phyloP scores from a whole-genome alignment of 1,139 yeast genomes.

The Blastobotrys niveus region DNA sequence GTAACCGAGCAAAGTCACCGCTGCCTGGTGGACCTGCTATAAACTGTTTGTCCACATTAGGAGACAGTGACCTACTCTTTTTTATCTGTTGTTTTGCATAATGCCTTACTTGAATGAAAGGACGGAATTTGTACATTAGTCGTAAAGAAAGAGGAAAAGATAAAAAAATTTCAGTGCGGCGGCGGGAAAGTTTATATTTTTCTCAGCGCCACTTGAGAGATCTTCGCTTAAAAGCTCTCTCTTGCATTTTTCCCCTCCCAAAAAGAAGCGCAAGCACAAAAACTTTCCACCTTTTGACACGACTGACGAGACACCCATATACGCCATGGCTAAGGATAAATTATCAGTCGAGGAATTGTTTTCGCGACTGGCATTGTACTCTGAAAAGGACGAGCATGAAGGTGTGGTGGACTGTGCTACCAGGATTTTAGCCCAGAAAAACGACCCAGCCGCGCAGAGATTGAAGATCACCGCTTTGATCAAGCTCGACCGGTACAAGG shows the following conservation, averaged over 20 bases:
- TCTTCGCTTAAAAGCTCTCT: no score
- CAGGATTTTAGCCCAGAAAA: slow-evolving; percentile 39
- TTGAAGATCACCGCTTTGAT: slow-evolving; percentile 65
- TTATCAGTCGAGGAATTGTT: slow-evolving; percentile 32
- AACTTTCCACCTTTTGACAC: no score
- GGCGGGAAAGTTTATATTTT: background rate
- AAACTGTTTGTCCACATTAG: slow-evolving; percentile 18
- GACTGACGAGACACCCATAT: no score
- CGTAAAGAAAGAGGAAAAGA: background rate
- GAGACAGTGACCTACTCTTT: slow-evolving; percentile 20
- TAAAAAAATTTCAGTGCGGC: background rate
- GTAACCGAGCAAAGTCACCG: slow-evolving; percentile 34
- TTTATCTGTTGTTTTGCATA: slow-evolving; percentile 8
- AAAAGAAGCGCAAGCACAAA: no score
- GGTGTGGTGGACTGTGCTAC: slow-evolving; percentile 44
- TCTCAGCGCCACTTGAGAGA: no score
- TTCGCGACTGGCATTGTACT: slow-evolving; percentile 43
- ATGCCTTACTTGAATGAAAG: background rate
- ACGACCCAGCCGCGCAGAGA: slow-evolving; percentile 50
- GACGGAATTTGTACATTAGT: background rate
- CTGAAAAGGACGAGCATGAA: slow-evolving; percentile 44
- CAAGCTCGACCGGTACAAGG: slow-evolving; percentile 60
- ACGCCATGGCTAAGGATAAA: slow-evolving; percentile 18
- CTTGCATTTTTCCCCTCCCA: no score
- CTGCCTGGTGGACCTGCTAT: slow-evolving; percentile 27